Evolutionary conservation across 805 yeast species (phyloP).

Genomic region (Candida takata): DNA sequence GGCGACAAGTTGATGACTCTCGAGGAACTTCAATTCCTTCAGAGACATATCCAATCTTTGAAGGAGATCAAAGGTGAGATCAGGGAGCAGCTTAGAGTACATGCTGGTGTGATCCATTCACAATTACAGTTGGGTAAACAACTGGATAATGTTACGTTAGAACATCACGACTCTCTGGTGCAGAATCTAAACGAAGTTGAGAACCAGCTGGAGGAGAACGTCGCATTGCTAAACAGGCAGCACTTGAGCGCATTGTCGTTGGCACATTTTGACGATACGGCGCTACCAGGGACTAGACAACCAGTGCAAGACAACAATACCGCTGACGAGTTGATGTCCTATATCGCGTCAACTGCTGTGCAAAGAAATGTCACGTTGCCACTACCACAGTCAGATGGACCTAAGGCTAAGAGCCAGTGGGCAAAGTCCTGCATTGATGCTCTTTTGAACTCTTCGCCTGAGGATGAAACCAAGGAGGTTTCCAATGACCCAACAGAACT

Average conservation of each 20-base stretch:
- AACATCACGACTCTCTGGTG: neutral
- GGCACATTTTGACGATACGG: conserved; percentile 18
- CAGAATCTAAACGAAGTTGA: conserved; percentile 3
- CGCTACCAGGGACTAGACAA: conserved; percentile 1
- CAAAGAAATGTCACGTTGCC: conserved; percentile 20
- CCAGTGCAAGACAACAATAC: conserved; percentile 6
- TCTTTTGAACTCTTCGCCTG: conserved; percentile 1
- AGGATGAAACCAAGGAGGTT: neutral
- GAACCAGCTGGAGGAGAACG: conserved; percentile 6
- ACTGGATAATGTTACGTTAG: neutral
- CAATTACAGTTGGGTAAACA: neutral
- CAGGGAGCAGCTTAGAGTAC: conserved; percentile 10
- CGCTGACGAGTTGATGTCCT: conserved; percentile 20
- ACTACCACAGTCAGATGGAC: conserved; percentile 13
- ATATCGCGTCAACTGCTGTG: conserved; percentile 22
- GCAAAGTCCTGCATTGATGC: conserved; percentile 21
- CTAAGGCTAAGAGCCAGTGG: conserved; percentile 15
- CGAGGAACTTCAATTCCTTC: conserved; percentile 8
- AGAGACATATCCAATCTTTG: conserved; percentile 6
- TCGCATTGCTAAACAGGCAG: conserved; percentile 11
- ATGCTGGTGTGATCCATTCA: conserved; percentile 2
- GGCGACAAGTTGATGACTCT: conserved; percentile 9
- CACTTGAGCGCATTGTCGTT: conserved; percentile 15
- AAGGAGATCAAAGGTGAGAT: conserved; percentile 13
- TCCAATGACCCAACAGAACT: conserved; percentile 9